These are phyloP conservation scores for Ogataea trehalophila DNA, from an alignment of 805 yeast genomes.

Conservation along the genomic window DNA sequence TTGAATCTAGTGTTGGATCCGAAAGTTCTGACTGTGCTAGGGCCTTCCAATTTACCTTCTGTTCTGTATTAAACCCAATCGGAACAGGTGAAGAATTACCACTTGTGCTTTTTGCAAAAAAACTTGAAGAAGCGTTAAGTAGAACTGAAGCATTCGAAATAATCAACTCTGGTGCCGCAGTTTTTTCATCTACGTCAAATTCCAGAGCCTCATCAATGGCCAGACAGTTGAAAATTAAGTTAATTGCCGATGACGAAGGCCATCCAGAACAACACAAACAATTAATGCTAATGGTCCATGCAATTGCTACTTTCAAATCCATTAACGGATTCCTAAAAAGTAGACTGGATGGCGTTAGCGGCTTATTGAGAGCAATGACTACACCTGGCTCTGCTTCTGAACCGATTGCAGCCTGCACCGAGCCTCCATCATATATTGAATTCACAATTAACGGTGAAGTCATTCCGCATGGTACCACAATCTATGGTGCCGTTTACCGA, in stretches of 20 bases:
- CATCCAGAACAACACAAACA: conserved; percentile 23
- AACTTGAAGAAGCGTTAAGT: conserved; percentile 68
- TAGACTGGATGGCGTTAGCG: conserved; percentile 31
- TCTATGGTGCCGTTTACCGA: conserved; percentile 69
- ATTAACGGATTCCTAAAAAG: conserved; percentile 43
- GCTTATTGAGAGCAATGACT: conserved; percentile 19
- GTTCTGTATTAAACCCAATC: conserved; percentile 26
- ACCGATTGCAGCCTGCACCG: conserved; percentile 1
- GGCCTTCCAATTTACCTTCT: conserved; percentile 43
- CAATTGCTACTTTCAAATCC: conserved; percentile 55
- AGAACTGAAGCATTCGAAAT: conserved; percentile 73
- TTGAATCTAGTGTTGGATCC: conserved; percentile 26
- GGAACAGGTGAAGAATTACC: conserved; percentile 31
- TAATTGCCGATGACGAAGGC: conserved; percentile 36
- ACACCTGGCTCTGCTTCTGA: conserved; percentile 5
- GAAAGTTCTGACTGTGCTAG: conserved; percentile 30
- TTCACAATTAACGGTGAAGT: conserved; percentile 54
- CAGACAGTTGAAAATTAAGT: conserved; percentile 59
- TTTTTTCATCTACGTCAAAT: conserved; percentile 10
- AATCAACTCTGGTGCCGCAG: conserved; percentile 38
- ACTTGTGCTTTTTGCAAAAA: conserved; percentile 43
- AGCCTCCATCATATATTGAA: conserved; percentile 38
- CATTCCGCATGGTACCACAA: conserved; percentile 62
- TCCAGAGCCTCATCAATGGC: conserved; percentile 59
- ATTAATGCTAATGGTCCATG: conserved; percentile 48